These are phyloP conservation scores for Agapanthus africanus DNA, from an alignment of 106 monocot genomes.

Conservation along the genomic window DNA sequence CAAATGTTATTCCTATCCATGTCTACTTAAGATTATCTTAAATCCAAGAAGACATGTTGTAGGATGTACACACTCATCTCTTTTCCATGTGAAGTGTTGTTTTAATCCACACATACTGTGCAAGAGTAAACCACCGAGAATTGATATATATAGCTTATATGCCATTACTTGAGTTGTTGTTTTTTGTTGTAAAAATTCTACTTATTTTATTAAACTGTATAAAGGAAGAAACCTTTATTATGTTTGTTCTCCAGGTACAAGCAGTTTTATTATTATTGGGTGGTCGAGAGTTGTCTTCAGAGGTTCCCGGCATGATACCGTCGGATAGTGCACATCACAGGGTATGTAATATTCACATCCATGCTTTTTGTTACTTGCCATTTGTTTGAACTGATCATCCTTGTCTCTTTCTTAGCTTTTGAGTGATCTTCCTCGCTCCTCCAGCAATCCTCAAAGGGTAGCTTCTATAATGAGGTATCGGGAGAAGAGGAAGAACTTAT, in stretches of 20 bases:
- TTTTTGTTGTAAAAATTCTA: neutral
- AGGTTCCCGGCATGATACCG: neutral
- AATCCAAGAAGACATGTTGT: neutral
- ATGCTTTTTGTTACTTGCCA: neutral
- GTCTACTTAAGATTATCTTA: neutral
- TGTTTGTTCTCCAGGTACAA: conserved; percentile 6
- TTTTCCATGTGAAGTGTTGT: neutral
- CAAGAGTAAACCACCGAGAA: neutral
- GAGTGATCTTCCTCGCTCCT: neutral
- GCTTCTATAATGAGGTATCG: conserved; percentile 10
- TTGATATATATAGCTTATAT: too few species aligned
- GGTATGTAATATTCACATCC: neutral
- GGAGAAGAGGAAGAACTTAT: conserved; percentile 10
- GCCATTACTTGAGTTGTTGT: neutral
- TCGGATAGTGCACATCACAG: conserved; percentile 1
- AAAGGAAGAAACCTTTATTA: neutral
- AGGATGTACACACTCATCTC: too few species aligned
- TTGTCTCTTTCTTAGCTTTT: neutral
- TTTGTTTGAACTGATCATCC: neutral
- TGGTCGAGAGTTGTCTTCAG: conserved; percentile 8
- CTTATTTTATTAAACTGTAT: neutral
- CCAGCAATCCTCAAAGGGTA: conserved; percentile 7
- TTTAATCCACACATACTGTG: neutral
- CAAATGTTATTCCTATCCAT: neutral
- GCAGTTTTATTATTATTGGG: conserved; percentile 12